phyloP scores from a whole-genome alignment of 2,329 filamentous ascomycete genomes.

The Torrubiellomyces zombiae region DNA sequence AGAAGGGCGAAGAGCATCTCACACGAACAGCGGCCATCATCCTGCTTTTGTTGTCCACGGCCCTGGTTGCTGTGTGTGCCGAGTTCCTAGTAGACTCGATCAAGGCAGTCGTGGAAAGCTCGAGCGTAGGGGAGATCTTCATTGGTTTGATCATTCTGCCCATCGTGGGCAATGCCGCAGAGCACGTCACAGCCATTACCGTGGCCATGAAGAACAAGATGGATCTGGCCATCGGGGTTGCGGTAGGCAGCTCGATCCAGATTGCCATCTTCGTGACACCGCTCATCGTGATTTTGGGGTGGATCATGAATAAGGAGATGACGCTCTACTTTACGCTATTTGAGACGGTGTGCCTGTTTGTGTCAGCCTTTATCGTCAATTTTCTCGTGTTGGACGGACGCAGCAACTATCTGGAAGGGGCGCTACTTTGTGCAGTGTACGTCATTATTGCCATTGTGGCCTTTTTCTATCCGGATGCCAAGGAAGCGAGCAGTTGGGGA shows the following conservation, averaged over 20 bases:
- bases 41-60: constrained; percentile 47
- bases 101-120: constrained; percentile 39
- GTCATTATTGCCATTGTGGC: constrained; percentile 51
- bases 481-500: constrained; percentile 27
- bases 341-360: constrained; percentile 75
- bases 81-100: constrained; percentile 57
- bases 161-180: constrained; percentile 57
- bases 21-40: constrained; percentile 40
- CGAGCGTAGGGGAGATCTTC: constrained; percentile 45
- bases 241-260: constrained; percentile 55
- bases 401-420: constrained; percentile 75
- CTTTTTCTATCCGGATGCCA: constrained; percentile 44
- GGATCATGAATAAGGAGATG: constrained; percentile 52
- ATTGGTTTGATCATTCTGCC: constrained; percentile 58
- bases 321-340: constrained; percentile 76
- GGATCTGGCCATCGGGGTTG: constrained; percentile 57
- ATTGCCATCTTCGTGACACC: constrained; percentile 58
- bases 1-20: constrained; percentile 28
- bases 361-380: constrained; percentile 73
- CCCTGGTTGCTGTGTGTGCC: constrained; percentile 49
- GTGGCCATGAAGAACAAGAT: constrained; percentile 63
- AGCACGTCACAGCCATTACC: constrained; percentile 55
- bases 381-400: constrained; percentile 74
- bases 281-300: constrained; percentile 54
- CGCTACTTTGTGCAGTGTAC: constrained; percentile 48